Evolutionary conservation across 352 stramenopile genomes (phyloP).

Genomic region (Thalassiosira hispida): DNA sequence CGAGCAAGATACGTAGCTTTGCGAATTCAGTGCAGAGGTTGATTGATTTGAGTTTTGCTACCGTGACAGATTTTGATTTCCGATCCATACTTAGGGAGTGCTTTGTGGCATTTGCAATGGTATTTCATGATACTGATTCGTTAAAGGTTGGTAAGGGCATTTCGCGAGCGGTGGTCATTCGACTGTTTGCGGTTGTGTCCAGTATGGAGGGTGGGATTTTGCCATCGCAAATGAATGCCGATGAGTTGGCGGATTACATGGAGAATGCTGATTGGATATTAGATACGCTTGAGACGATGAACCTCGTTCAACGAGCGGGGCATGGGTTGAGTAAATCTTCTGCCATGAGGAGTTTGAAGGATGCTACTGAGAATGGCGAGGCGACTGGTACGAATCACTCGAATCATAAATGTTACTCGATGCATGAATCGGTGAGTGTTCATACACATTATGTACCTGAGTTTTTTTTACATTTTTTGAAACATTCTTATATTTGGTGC

Average conservation of each 20-base stretch:
- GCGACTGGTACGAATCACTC: conserved; percentile 32
- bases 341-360: conserved; percentile 30
- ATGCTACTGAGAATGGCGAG: conserved; percentile 39
- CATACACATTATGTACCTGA: conserved; percentile 1
- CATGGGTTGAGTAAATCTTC: conserved; percentile 64
- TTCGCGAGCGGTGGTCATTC: conserved; percentile 73
- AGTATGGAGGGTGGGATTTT: conserved; percentile 35
- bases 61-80: conserved; percentile 62
- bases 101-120: conserved; percentile 81
- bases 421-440: conserved; percentile 79
- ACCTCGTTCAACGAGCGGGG: conserved; percentile 74
- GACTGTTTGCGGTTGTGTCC: conserved; percentile 72
- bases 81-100: conserved; percentile 66
- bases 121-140: conserved; percentile 82
- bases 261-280: conserved; percentile 64
- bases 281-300: conserved; percentile 80
- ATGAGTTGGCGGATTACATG: conserved; percentile 49
- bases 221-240: conserved; percentile 22
- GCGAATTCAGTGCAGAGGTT: conserved; percentile 78
- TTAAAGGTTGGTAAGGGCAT: conserved; percentile 77
- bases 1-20: conserved; percentile 80
- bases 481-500: not conserved
- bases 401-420: conserved; percentile 69
- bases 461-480: not conserved
- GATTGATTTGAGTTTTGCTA: conserved; percentile 81